Evolutionary conservation across 495 filamentous ascomycete species (phyloP).

Genomic region (Symbiotaphrina buchneri): DNA sequence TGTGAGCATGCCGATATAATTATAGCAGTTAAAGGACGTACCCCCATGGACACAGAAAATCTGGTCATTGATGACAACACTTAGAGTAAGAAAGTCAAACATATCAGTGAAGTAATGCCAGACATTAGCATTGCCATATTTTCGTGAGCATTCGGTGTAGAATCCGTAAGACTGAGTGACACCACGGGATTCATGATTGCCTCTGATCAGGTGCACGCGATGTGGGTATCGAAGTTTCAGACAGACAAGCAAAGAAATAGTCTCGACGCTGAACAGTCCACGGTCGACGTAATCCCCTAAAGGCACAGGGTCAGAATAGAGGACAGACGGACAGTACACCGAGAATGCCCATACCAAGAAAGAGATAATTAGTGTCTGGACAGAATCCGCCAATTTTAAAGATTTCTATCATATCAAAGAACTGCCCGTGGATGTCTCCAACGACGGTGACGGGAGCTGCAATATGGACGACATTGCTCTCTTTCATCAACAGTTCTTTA

Average conservation of each 20-base stretch:
- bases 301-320: background rate
- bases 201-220: conserved; percentile 80
- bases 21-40: conserved; percentile 8
- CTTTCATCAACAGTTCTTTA: conserved; percentile 95
- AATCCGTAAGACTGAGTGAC: conserved; percentile 98
- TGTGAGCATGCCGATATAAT: too few relatives aligned
- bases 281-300: conserved; percentile 93
- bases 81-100: conserved; percentile 94
- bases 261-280: conserved; percentile 91
- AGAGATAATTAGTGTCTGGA: conserved; percentile 94
- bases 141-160: conserved; percentile 92
- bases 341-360: conserved; percentile 43
- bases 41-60: conserved; percentile 97
- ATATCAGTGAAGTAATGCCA: conserved; percentile 99
- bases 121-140: conserved; percentile 94
- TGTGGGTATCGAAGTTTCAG: conserved; percentile 83
- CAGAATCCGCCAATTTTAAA: conserved; percentile 95
- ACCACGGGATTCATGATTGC: conserved; percentile 91
- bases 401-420: conserved; percentile 96
- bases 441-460: conserved; percentile 94
- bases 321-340: conserved; percentile 1
- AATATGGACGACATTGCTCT: conserved; percentile 98
- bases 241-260: conserved; percentile 87
- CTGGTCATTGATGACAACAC: conserved; percentile 93
- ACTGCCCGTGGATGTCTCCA: conserved; percentile 96